phyloP scores from a whole-genome alignment of 306 rosid species.

The Fagus crenata region DNA sequence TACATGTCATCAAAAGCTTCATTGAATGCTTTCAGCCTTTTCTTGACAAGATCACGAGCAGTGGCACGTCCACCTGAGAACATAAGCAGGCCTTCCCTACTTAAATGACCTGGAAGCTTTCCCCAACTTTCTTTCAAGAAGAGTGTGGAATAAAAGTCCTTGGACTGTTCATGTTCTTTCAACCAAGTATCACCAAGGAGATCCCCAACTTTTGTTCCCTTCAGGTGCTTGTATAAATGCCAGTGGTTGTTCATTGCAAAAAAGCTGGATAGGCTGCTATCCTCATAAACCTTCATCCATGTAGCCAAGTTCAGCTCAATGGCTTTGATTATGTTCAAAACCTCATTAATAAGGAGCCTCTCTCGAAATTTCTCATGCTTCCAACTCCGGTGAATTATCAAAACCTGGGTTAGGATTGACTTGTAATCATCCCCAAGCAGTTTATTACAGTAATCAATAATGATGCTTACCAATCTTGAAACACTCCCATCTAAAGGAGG shows the following conservation, averaged over 20 bases:
- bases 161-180: conserved; percentile 78
- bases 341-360: conserved; percentile 64
- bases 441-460: conserved; percentile 86
- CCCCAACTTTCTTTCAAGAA: conserved; percentile 94
- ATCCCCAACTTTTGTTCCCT: conserved; percentile 80
- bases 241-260: conserved; percentile 94
- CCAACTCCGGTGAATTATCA: conserved; percentile 94
- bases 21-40: conserved; percentile 85
- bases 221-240: conserved; percentile 81
- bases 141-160: conserved; percentile 60
- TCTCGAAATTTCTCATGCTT: conserved; percentile 87
- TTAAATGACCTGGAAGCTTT: conserved; percentile 85
- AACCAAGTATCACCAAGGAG: conserved; percentile 68
- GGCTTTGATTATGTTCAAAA: conserved; percentile 67
- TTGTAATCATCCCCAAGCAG: conserved; percentile 85
- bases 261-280: conserved; percentile 55
- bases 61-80: conserved; percentile 99
- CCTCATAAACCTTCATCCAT: conserved; percentile 78
- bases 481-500: conserved; percentile 87
- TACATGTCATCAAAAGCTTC: conserved; percentile 87
- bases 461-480: conserved; percentile 73
- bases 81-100: conserved; percentile 90
- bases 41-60: conserved; percentile 97
- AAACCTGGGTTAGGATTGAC: conserved; percentile 85
- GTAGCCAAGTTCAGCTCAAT: conserved; percentile 71